Percentiles rank a stretch among this genome's conserved stretches.
phyloP scores from a whole-genome alignment of 2,329 filamentous ascomycete genomes.

The Talaromyces islandicus region DNA sequence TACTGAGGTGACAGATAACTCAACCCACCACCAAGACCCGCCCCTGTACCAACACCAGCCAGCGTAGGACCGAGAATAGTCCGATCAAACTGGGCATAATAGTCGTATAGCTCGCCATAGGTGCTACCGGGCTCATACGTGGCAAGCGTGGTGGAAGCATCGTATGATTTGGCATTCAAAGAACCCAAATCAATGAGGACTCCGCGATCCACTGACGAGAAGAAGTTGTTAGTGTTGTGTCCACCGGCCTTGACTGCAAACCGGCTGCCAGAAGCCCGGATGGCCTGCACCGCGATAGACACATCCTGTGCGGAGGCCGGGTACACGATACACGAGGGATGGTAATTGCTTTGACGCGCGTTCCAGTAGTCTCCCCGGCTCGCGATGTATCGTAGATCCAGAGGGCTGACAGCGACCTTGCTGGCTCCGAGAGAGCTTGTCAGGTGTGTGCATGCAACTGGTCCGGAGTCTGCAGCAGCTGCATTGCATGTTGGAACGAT shows the following conservation, averaged over 20 bases:
- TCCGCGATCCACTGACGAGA: constrained; percentile 16
- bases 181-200: constrained; percentile 6
- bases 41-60: constrained; percentile 8
- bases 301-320: constrained; percentile 20
- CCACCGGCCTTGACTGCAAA: constrained; percentile 23
- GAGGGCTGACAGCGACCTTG: constrained; percentile 14
- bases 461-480: background rate
- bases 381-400: constrained; percentile 15
- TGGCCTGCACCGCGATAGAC: constrained; percentile 19
- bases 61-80: constrained; percentile 5
- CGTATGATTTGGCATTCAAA: constrained; percentile 1
- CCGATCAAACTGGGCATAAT: constrained; percentile 1
- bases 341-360: constrained; percentile 17
- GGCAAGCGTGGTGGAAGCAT: background rate
- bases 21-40: constrained; percentile 7
- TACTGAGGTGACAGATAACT: constrained; percentile 6
- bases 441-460: constrained; percentile 3
- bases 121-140: constrained; percentile 6
- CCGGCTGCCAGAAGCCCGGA: constrained; percentile 17
- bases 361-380: constrained; percentile 21
- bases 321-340: constrained; percentile 22
- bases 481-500: background rate
- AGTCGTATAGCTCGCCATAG: constrained; percentile 7
- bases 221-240: constrained; percentile 24
- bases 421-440: background rate